phyloP scores from a whole-genome alignment of 257 asterid species.

The Lavandula angustifolia region DNA sequence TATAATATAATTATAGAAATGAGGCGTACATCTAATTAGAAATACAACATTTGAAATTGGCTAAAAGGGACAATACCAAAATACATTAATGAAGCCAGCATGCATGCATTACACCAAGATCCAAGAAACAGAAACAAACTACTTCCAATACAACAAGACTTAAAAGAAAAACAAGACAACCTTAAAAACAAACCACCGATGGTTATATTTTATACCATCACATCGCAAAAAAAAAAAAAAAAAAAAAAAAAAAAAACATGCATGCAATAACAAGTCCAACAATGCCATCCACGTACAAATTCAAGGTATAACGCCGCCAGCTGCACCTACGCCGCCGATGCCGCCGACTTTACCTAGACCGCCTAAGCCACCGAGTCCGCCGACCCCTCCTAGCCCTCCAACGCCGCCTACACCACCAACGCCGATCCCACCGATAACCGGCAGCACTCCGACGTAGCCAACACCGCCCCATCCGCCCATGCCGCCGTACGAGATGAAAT shows the following conservation, averaged over 20 bases:
- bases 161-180: neutral
- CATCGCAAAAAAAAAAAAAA: neutral
- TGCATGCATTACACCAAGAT: slow-evolving; percentile 31
- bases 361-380: slow-evolving; percentile 39
- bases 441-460: slow-evolving; percentile 52
- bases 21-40: neutral
- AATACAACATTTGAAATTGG: slow-evolving; percentile 1
- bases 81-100: slow-evolving; percentile 3
- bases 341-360: slow-evolving; percentile 44
- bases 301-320: slow-evolving; percentile 37
- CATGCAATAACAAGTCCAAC: neutral
- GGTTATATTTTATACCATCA: neutral
- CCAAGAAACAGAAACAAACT: slow-evolving; percentile 17
- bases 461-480: slow-evolving; percentile 59
- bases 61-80: slow-evolving; percentile 7
- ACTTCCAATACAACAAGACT: slow-evolving; percentile 11
- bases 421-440: slow-evolving; percentile 47
- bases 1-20: no score
- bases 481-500: slow-evolving; percentile 61
- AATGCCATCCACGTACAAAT: slow-evolving; percentile 1
- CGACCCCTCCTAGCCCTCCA: slow-evolving; percentile 50
- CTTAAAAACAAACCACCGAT: slow-evolving; percentile 14
- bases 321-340: slow-evolving; percentile 44
- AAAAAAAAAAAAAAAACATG: neutral
- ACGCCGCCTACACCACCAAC: slow-evolving; percentile 46